Base-by-base conservation (phyloP, 257 asterid species). In the Thymus quinquecostatus region DNA sequence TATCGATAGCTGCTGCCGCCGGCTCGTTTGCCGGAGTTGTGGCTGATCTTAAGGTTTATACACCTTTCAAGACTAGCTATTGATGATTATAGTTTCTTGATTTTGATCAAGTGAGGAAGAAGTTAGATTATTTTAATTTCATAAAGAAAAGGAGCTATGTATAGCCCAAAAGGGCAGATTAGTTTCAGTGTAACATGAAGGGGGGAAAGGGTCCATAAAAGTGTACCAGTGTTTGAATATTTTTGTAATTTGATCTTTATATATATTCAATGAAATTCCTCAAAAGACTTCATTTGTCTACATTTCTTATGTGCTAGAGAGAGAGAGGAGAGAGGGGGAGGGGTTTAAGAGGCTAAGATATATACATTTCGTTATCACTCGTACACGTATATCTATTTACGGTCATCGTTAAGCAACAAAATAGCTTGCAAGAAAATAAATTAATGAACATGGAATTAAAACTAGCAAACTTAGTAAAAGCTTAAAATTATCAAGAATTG, bases 11-110 rank as follows among this genome's bases (percentile, higher is more conserved):
- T 45, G 90, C 86, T 38, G 88, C 82, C 32, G 86, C 71, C 70
- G 90, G 90, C 21, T 86, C 88, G 3, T n/a, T 86, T 64, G 85
- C 84, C 11, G 90, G 88, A 29, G 80, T 85, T 53, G 79, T 71
- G 11, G 30, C 60, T 12, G 82, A 83, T 38, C 80, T 82, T 40
- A 70, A 76, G 60, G 68, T 57, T 27, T 83, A 69, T 65, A 79
- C 70, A 74, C 86, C 85, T 54, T 86, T 86, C 67, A 55, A 75
- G 65, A 67, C 76, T 75, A 79, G 53, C 28, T 75, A 75, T 34
- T 79, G 80, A 75, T 65, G 4, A 50, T 60, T 21, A 48, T 60
- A 6, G 6, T 51, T 3, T 60, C 0, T 28, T n/a, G 8, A 40
- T 3, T 58, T n/a, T 49, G 11, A 53, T 53, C 58, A 53, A 53